Conservation (phyloP, 2,329 filamentous ascomycete species). For the Penicillium concentricum region DNA sequence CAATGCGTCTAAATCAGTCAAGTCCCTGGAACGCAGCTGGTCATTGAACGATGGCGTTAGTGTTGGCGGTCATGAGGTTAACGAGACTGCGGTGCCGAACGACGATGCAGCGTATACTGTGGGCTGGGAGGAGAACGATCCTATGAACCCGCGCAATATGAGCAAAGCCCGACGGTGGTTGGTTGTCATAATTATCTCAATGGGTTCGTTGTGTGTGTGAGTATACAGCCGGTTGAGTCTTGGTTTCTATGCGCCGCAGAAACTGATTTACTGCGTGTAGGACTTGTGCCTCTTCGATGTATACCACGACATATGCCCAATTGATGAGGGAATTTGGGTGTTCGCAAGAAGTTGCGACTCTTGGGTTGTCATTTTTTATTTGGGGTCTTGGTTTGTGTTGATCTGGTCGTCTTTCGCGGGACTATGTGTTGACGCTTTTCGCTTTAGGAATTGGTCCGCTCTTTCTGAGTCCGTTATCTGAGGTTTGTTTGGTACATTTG, state of each 20-base stretch:
- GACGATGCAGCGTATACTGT: constrained; percentile 61
- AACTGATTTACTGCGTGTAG: constrained; percentile 42
- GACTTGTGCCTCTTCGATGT: constrained; percentile 83
- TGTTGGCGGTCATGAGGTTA: constrained; percentile 24
- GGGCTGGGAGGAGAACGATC: constrained; percentile 72
- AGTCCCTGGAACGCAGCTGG: constrained; percentile 31
- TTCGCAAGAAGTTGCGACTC: constrained; percentile 69
- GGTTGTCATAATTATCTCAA: constrained; percentile 71
- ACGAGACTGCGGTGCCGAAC: constrained; percentile 24
- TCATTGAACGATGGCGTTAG: constrained; percentile 36
- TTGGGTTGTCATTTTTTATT: constrained; percentile 81
- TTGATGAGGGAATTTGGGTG: constrained; percentile 72
- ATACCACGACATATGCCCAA: constrained; percentile 77
- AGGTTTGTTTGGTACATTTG: constrained; percentile 37
- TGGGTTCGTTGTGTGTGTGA: constrained; percentile 79
- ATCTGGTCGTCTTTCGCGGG: not conserved
- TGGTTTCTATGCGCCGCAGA: not conserved
- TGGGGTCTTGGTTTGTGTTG: constrained; percentile 63
- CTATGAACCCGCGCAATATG: constrained; percentile 71
- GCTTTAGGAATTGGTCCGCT: constrained; percentile 59
- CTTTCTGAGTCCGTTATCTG: constrained; percentile 62
- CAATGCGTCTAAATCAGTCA: constrained; percentile 21
- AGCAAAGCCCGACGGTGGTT: constrained; percentile 69
- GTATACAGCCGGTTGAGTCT: constrained; percentile 37
- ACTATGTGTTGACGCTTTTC: constrained; percentile 9